Evolutionary conservation across 2,329 filamentous ascomycete genomes (phyloP).

Genomic region (Aureobasidium lini): DNA sequence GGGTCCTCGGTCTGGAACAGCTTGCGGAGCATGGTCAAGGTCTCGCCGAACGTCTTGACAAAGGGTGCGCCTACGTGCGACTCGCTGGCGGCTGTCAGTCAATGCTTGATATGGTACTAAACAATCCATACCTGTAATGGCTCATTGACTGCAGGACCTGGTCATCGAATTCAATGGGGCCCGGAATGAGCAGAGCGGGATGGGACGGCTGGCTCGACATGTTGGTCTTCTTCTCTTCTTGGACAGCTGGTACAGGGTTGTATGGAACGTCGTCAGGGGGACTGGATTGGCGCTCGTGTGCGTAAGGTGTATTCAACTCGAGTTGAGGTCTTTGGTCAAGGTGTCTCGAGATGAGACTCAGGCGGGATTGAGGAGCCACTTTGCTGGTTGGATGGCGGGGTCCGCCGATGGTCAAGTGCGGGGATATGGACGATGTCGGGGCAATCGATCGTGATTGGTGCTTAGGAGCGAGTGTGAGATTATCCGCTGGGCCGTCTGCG

Average conservation of each 20-base stretch:
- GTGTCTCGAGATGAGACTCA: constrained; percentile 55
- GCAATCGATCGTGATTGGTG: neutral
- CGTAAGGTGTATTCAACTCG: constrained; percentile 57
- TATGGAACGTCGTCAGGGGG: constrained; percentile 49
- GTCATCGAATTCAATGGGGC: constrained; percentile 98
- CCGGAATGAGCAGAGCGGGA: constrained; percentile 82
- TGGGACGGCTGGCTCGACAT: constrained; percentile 56
- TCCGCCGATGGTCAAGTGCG: neutral
- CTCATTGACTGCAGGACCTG: constrained; percentile 89
- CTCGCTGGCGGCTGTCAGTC: constrained; percentile 52
- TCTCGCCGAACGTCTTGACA: constrained; percentile 84
- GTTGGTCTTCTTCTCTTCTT: constrained; percentile 27
- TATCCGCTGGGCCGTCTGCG: neutral
- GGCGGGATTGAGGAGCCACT: constrained; percentile 30
- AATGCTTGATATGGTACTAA: neutral
- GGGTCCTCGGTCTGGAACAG: constrained; percentile 87
- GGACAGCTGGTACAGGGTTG: constrained; percentile 17
- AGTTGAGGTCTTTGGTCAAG: constrained; percentile 49
- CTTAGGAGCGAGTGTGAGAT: neutral
- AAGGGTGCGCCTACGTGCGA: constrained; percentile 88
- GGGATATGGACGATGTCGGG: neutral
- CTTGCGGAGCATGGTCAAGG: constrained; percentile 77
- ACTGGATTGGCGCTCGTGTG: constrained; percentile 48
- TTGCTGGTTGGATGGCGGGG: constrained; percentile 4
- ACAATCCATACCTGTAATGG: constrained; percentile 67